Base-by-base conservation (phyloP, 176 grass and related monocot species). In the Metroxylon sagu region DNA sequence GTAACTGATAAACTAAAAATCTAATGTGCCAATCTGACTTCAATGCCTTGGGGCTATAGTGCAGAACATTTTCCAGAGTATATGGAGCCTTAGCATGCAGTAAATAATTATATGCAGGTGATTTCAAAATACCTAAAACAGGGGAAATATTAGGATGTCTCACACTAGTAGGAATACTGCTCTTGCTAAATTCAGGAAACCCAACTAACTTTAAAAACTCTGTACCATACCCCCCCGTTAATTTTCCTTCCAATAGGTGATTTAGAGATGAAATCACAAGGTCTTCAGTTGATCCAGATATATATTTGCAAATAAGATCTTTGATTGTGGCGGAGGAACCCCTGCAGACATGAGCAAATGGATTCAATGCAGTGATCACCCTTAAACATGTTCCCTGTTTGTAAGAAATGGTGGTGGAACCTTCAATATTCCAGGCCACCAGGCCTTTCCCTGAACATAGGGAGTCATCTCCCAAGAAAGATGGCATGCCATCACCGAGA, bases 71-170 rank as follows among this genome's bases (percentile, higher is more conserved):
- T 61, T 87, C 86, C 78, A 95, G 82, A 76, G 86, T 89, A 52
- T 79, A 84, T 65, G 79, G 64, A 57, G 60, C 64, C 70, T 83
- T 89, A 17, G 83, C 74, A 61, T 86, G 76, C 43, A 95, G 74
- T 74, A 95, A 59, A 67, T 89, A 95, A 29, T 54, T 68, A 61
- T 59, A 84, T 49, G 69, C 57, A 17, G 63, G 53, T 82, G 77
- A 54, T 79, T 86, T 77, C 76, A 95, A 17, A 61, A 95, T 26
- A 62, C 80, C 76, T 76, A 95, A 70, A 56, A 89, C 29, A 64
- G 90, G 85, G 77, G 71, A 84, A 35, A 95, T 86, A 66, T 89
- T 89, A 39, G 90, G 86, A 72, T 95, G 86, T 57, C 86, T 79
- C 71, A 95, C 74, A 76, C 53, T 49, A 25, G 77, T 77, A 64